Percentiles rank a stretch among this genome's conserved stretches.
These are phyloP conservation scores for Hanseniaspora hatyaiensis DNA, from an alignment of 805 yeast genomes.

Conservation along the genomic window DNA sequence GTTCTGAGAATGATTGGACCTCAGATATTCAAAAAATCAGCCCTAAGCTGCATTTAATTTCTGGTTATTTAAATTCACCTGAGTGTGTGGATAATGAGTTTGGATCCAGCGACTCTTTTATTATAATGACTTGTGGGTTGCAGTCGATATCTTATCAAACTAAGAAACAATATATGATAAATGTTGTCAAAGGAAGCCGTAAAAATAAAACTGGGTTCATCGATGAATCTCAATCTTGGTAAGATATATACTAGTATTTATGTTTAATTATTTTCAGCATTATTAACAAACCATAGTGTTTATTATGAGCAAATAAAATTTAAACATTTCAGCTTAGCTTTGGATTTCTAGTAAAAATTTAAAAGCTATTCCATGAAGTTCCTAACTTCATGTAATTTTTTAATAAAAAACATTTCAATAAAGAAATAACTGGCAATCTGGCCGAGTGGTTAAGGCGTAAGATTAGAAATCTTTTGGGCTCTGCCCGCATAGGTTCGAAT, in stretches of 20 bases:
- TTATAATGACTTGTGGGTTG: slow-evolving; percentile 48
- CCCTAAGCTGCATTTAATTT: not conserved
- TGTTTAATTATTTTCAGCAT: not conserved
- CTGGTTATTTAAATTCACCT: not conserved
- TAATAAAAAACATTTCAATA: not conserved
- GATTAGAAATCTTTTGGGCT: not conserved
- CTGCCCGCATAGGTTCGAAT: not conserved
- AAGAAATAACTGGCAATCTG: not conserved
- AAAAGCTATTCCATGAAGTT: not conserved
- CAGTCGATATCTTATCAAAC: slow-evolving; percentile 44
- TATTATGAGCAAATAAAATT: too few species aligned
- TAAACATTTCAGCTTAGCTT: not conserved
- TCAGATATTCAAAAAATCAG: not conserved
- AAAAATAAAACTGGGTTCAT: slow-evolving; percentile 41
- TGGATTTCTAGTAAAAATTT: too few species aligned
- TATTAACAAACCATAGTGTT: too few species aligned
- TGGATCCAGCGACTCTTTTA: slow-evolving; percentile 23
- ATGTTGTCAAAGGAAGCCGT: slow-evolving; percentile 21
- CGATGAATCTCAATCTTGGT: slow-evolving; percentile 54
- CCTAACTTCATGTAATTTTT: not conserved
- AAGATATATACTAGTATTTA: slow-evolving; percentile 4
- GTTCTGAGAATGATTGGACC: not conserved
- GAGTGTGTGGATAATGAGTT: not conserved
- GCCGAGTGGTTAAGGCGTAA: not conserved
- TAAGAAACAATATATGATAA: slow-evolving; percentile 34